Conservation (phyloP, 345 rosid species). For the Sisymbrium altissimum region DNA sequence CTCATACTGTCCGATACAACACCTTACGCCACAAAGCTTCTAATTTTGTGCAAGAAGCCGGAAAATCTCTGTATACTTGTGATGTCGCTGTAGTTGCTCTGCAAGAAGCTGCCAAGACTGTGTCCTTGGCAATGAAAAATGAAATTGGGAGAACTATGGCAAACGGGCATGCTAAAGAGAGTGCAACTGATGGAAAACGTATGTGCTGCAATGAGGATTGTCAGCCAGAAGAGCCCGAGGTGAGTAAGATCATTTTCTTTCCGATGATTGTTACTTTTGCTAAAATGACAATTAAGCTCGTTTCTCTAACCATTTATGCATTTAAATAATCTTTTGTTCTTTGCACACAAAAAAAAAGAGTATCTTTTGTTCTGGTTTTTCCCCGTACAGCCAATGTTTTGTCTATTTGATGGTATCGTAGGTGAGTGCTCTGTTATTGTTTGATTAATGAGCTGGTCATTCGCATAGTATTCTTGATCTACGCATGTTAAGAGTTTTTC, state of each 20-base stretch:
- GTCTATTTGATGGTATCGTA: background rate
- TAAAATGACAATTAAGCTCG: background rate
- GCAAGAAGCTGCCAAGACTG: slow-evolving; percentile 57
- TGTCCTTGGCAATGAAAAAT: slow-evolving; percentile 39
- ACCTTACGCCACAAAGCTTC: slow-evolving; percentile 59
- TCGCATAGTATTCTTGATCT: background rate
- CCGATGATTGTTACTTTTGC: background rate
- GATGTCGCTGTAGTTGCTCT: slow-evolving; percentile 47
- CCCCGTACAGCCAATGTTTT: background rate
- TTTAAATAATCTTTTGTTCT: too few species aligned
- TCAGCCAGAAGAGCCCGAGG: slow-evolving; percentile 38
- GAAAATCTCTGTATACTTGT: slow-evolving; percentile 41
- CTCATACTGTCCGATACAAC: slow-evolving; percentile 56
- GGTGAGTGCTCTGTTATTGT: background rate
- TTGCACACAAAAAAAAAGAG: background rate
- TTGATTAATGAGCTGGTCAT: background rate
- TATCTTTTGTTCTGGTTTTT: background rate
- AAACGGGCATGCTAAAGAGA: slow-evolving; percentile 29
- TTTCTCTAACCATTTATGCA: background rate
- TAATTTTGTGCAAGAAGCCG: slow-evolving; percentile 57
- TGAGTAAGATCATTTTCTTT: slow-evolving; percentile 24
- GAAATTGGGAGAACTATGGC: slow-evolving; percentile 27
- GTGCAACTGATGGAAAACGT: slow-evolving; percentile 22
- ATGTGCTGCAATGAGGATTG: slow-evolving; percentile 12
- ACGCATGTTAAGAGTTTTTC: background rate